These are phyloP conservation scores for Pseudogymnoascus sp. DNA, from an alignment of 2,329 filamentous ascomycete species.

Conservation along the genomic window DNA sequence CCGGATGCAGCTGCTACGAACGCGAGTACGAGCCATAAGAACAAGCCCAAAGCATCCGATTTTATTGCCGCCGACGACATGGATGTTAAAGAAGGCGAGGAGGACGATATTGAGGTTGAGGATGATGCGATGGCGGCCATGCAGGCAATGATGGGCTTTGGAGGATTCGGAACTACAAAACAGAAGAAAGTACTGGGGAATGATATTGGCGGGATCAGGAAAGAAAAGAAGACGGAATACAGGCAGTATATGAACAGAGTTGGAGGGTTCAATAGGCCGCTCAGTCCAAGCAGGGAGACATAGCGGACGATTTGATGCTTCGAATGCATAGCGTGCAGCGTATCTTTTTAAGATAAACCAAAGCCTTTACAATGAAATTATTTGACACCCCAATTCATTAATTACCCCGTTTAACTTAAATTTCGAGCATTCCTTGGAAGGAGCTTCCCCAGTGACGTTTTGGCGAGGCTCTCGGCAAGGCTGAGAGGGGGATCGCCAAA, in stretches of 20 bases:
- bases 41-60: conserved; percentile 11
- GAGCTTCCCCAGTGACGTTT: neutral
- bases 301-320: neutral
- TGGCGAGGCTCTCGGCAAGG: neutral
- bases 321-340: neutral
- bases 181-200: conserved; percentile 84
- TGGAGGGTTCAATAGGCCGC: conserved; percentile 72
- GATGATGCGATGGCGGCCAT: conserved; percentile 67
- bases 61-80: conserved; percentile 10
- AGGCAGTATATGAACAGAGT: conserved; percentile 92
- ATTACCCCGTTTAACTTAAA: neutral
- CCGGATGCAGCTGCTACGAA: conserved; percentile 11
- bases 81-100: conserved; percentile 33
- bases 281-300: conserved; percentile 45
- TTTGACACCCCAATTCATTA: neutral
- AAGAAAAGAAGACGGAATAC: conserved; percentile 92
- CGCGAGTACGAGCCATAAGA: conserved; percentile 3
- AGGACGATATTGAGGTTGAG: conserved; percentile 43
- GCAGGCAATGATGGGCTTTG: conserved; percentile 85
- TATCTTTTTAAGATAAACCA: neutral
- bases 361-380: neutral
- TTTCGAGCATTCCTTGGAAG: neutral
- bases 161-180: conserved; percentile 77
- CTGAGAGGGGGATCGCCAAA: neutral
- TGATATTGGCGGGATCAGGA: conserved; percentile 70